Percentiles rank a stretch among this genome's conserved stretches.
phyloP scores from a whole-genome alignment of 1,284 basidiomycete genomes.

The Quambalaria eucalypti region DNA sequence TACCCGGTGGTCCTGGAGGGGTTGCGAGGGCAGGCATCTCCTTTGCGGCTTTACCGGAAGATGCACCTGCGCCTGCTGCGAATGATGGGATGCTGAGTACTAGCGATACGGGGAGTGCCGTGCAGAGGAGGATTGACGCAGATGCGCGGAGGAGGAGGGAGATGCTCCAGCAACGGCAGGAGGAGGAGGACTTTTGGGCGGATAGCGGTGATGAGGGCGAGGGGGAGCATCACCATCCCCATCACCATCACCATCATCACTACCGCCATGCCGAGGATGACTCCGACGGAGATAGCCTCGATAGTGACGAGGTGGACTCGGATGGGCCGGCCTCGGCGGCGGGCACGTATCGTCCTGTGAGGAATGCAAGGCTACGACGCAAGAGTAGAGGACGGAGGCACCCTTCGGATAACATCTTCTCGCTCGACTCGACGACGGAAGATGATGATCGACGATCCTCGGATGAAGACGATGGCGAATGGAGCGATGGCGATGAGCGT shows the following conservation, averaged over 20 bases:
- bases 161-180: slow-evolving; percentile 10
- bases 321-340: neutral
- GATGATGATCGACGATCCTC: neutral
- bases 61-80: slow-evolving; percentile 10
- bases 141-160: slow-evolving; percentile 17
- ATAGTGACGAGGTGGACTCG: slow-evolving; percentile 4
- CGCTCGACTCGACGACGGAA: neutral
- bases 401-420: neutral
- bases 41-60: slow-evolving; percentile 24
- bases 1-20: too few species aligned
- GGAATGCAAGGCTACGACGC: neutral
- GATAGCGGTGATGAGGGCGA: slow-evolving; percentile 14
- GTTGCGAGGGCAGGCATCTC: slow-evolving; percentile 13
- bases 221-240: slow-evolving; percentile 5
- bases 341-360: neutral
- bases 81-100: slow-evolving; percentile 9
- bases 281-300: neutral
- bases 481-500: neutral
- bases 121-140: slow-evolving; percentile 19
- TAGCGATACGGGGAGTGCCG: slow-evolving; percentile 12
- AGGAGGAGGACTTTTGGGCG: slow-evolving; percentile 12
- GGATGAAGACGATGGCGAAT: neutral
- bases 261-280: neutral
- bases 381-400: neutral
- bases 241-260: slow-evolving; percentile 5